Base-by-base conservation (phyloP, 1,284 basidiomycete genomes). In the Ganoderma lucidum region DNA sequence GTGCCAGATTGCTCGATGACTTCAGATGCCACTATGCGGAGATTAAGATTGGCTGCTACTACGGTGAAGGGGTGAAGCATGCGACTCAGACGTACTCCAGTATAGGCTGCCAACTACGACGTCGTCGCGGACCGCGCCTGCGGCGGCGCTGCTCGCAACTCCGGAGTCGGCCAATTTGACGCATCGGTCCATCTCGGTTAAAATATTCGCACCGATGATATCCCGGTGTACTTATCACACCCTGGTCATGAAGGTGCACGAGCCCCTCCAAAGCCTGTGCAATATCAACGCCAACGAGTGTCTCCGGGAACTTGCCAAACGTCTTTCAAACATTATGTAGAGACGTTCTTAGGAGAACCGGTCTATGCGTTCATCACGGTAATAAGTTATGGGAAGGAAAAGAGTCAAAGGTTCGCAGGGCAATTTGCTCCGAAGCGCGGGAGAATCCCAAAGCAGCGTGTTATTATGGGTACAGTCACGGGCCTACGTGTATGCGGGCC, bases 221-320 rank as follows among this genome's bases (percentile, higher is more conserved):
- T 99, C 97, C n/a, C 97, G 89, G 81, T 99, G 97, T 74, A 23
- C 23, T 23, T 23, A 98, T 98, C 68, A 98, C 96, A 85, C 96
- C 97, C 83, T 97, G 96, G 75, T 98, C 96, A 78, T 99, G 97
- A 14, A 99, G 89, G 80, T 98, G 99, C 58, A 96, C 91, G 28
- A 98, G 86, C 1, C 96, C 96, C 77, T 97, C 94, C 44, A 98
- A 87, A 23, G 96, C 92, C 82, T 99, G 97, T 62, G 93, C 94
- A 76, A 98, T 96, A 83, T 99, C 99, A 12, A 98, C 95, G 0
- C 95, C 96, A 55, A 99, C 97, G 42, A 99, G 90, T 72, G 90
- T 94, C 81, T 99, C 97, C 0, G 97, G 97, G 78, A 99, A 99
- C 83, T 99, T 98, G 74, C 97, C 97, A 81, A 99, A 99, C 66